phyloP scores from a whole-genome alignment of 129 eudicot species.

The Cynara cardunculus region DNA sequence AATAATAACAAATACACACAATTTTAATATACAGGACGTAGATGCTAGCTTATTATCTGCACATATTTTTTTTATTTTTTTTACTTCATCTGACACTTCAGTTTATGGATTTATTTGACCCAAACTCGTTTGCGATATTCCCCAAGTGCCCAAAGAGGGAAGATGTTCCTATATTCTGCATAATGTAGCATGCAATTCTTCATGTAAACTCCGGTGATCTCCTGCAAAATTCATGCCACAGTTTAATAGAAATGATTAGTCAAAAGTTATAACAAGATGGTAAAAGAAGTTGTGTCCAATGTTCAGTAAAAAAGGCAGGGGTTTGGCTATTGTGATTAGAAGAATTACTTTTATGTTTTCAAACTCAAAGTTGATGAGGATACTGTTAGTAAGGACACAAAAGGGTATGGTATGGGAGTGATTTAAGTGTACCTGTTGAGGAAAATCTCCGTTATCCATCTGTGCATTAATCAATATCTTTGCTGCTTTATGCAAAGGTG shows the following conservation, averaged over 20 bases:
- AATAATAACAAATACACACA: background rate
- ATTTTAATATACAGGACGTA: background rate
- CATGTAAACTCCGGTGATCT: constrained; percentile 42
- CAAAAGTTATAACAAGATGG: background rate
- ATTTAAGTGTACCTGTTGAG: constrained; percentile 31
- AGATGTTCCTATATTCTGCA: constrained; percentile 39
- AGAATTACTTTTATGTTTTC: background rate
- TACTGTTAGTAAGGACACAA: background rate
- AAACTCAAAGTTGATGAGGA: background rate
- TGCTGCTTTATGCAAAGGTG: constrained; percentile 46
- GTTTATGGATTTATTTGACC: constrained; percentile 25
- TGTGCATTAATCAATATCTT: constrained; percentile 35
- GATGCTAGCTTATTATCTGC: background rate
- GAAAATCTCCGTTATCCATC: constrained; percentile 44
- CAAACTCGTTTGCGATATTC: constrained; percentile 44
- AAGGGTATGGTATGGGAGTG: background rate
- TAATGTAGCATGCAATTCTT: constrained; percentile 46
- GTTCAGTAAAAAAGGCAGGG: background rate
- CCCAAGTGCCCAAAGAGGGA: constrained; percentile 52
- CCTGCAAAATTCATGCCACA: constrained; percentile 17
- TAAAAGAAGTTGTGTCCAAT: background rate
- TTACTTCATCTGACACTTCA: background rate
- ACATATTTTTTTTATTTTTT: background rate
- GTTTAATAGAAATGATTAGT: background rate
- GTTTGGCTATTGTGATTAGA: background rate